Percentiles rank a stretch among this genome's conserved stretches.
These are phyloP conservation scores for Saksenaea oblongispora DNA, from an alignment of 371 early-diverging fungal species.

Conservation along the genomic window DNA sequence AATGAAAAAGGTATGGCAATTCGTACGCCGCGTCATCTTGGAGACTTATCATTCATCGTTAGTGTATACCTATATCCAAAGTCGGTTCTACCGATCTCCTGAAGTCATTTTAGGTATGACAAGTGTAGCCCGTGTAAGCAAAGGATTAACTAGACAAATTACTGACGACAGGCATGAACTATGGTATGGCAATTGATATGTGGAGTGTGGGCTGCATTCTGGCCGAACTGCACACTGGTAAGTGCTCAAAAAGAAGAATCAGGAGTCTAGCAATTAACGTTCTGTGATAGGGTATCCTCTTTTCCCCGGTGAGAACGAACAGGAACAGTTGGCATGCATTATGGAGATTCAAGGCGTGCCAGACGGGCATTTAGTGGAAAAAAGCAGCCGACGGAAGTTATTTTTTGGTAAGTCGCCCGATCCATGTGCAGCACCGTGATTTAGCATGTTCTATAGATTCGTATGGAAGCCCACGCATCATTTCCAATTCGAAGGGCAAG, in stretches of 20 bases:
- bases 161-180: conserved; percentile 46
- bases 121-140: not conserved
- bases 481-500: conserved; percentile 85
- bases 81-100: conserved; percentile 95
- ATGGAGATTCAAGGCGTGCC: conserved; percentile 92
- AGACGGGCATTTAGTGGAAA: conserved; percentile 68
- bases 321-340: conserved; percentile 89
- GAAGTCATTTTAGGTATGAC: conserved; percentile 87
- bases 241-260: not conserved
- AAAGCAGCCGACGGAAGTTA: conserved; percentile 69
- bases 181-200: conserved; percentile 94
- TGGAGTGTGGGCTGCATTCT: conserved; percentile 99
- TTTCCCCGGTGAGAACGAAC: conserved; percentile 96
- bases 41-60: not conserved
- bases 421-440: not conserved
- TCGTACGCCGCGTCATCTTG: not conserved
- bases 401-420: conserved; percentile 75
- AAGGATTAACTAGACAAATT: not conserved
- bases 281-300: conserved; percentile 73
- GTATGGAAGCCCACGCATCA: conserved; percentile 62
- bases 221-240: conserved; percentile 87
- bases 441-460: conserved; percentile 43
- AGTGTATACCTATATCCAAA: conserved; percentile 95
- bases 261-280: not conserved
- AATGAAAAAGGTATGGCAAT: conserved; percentile 51